A percentile compares a stretch with the other conserved stretches of the same genome.
Conservation (phyloP, 1,284 basidiomycete genomes). For the Pyrrhoderma lamaoense region DNA sequence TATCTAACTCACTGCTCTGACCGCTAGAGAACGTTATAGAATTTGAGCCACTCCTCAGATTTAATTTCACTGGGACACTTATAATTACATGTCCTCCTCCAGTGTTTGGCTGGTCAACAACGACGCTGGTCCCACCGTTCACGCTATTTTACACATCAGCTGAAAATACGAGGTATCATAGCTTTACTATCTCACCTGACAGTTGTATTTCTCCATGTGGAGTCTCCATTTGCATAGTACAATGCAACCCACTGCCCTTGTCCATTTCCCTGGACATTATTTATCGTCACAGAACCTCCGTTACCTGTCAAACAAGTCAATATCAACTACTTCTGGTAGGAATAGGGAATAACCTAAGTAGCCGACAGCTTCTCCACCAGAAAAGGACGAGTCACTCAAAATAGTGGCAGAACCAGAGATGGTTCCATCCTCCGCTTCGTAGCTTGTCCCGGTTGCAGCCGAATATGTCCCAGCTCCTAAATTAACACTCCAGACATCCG, state of each 20-base stretch:
- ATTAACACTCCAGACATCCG: constrained; percentile 54
- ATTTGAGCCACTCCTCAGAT: constrained; percentile 43
- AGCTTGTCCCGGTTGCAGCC: constrained; percentile 43
- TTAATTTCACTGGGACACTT: constrained; percentile 49
- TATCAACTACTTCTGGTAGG: background rate
- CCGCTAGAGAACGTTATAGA: constrained; percentile 43
- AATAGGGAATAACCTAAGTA: constrained; percentile 37
- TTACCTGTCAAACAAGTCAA: constrained; percentile 33
- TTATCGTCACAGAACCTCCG: constrained; percentile 51
- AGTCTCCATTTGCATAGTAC: constrained; percentile 53
- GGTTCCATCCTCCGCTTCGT: constrained; percentile 49
- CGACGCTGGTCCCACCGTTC: constrained; percentile 44
- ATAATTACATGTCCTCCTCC: constrained; percentile 45
- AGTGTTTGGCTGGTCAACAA: constrained; percentile 51
- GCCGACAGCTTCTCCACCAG: constrained; percentile 46
- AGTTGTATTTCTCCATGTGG: constrained; percentile 50
- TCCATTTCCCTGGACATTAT: constrained; percentile 49
- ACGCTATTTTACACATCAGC: constrained; percentile 28
- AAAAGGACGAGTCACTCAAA: constrained; percentile 40
- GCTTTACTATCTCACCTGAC: constrained; percentile 35
- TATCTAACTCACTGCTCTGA: constrained; percentile 41
- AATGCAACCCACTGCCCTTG: constrained; percentile 49
- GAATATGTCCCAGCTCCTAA: constrained; percentile 44
- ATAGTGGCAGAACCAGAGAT: constrained; percentile 42
- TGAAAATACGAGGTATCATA: background rate